Evolutionary conservation across 2,329 filamentous ascomycete genomes (phyloP).

Genomic region (Chaetothyriales sp.): DNA sequence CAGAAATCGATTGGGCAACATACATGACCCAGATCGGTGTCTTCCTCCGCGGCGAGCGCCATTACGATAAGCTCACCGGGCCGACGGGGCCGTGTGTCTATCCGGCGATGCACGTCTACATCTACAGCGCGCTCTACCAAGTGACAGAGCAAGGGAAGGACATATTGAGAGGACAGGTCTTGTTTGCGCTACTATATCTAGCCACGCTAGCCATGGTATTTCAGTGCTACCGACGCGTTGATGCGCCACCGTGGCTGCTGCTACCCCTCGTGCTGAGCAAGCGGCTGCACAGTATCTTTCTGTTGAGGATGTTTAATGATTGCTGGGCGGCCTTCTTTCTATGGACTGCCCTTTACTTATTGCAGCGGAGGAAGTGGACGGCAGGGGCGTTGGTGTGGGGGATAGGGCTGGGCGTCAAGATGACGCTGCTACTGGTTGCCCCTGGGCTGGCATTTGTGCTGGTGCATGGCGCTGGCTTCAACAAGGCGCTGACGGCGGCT

Average conservation of each 20-base stretch:
- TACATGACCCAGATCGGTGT: conserved; percentile 90
- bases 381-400: conserved; percentile 60
- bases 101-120: conserved; percentile 84
- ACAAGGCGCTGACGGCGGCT: conserved; percentile 52
- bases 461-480: conserved; percentile 57
- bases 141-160: conserved; percentile 63
- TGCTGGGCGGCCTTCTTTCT: conserved; percentile 74
- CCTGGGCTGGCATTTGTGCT: conserved; percentile 68
- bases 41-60: conserved; percentile 65
- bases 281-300: conserved; percentile 80
- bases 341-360: conserved; percentile 65
- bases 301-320: conserved; percentile 92
- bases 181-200: conserved; percentile 74
- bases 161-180: conserved; percentile 64
- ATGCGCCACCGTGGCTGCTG: conserved; percentile 66
- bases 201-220: conserved; percentile 62
- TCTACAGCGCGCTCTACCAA: conserved; percentile 66
- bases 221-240: conserved; percentile 51
- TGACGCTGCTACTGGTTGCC: conserved; percentile 72
- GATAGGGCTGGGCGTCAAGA: conserved; percentile 79
- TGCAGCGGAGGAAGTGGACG: conserved; percentile 63
- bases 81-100: conserved; percentile 90
- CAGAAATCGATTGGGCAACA: conserved; percentile 92
- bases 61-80: conserved; percentile 76
- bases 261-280: conserved; percentile 80